These are phyloP conservation scores for Dacryopinax spathularia DNA, from an alignment of 768 basidiomycete genomes.

Conservation along the genomic window DNA sequence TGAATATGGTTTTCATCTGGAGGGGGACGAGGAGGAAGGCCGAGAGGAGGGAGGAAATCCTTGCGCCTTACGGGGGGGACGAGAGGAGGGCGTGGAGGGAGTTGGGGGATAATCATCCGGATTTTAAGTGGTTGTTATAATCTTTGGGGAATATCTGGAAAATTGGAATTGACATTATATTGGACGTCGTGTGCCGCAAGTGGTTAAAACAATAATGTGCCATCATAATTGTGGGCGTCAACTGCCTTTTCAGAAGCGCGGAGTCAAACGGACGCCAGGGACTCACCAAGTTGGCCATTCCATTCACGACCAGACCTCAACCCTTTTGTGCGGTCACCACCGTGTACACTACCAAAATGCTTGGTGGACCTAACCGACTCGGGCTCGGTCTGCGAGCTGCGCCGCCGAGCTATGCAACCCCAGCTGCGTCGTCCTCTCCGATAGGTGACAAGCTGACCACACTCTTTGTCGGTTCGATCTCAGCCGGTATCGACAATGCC, in stretches of 20 bases:
- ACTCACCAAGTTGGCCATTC: too few relatives aligned
- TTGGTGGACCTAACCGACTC: background rate
- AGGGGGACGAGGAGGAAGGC: conserved; percentile 36
- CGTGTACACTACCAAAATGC: too few relatives aligned
- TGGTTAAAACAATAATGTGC: background rate
- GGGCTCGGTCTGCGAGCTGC: background rate
- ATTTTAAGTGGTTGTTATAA: background rate
- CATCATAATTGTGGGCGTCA: background rate
- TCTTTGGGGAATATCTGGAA: too few relatives aligned
- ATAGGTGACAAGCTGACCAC: conserved; percentile 49
- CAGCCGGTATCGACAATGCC: conserved; percentile 73
- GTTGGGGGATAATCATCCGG: background rate
- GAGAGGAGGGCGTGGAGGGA: background rate
- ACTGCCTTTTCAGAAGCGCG: background rate
- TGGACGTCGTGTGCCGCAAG: background rate
- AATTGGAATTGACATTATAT: background rate
- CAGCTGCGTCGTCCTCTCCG: background rate
- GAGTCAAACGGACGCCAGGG: too few relatives aligned
- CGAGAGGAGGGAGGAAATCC: conserved; percentile 21
- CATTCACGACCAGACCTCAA: too few relatives aligned
- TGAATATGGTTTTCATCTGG: conserved; percentile 32
- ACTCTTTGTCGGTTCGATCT: conserved; percentile 89
- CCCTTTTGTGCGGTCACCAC: too few relatives aligned
- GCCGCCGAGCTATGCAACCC: background rate
- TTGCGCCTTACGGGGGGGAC: background rate